phyloP scores from a whole-genome alignment of 345 rosid species.

The Cardamine occulta region DNA sequence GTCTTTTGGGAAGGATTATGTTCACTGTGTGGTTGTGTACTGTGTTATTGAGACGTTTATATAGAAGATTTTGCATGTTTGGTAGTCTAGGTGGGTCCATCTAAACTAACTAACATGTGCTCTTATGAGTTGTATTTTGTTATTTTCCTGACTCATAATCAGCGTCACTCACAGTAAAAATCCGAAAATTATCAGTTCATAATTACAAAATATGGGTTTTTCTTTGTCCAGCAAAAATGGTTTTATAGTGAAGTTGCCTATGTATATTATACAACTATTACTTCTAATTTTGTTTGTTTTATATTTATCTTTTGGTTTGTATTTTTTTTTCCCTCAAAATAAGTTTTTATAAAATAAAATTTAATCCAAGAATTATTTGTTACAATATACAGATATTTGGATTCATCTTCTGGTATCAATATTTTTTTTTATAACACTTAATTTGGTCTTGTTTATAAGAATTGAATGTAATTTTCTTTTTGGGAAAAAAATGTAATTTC shows the following conservation, averaged over 20 bases:
- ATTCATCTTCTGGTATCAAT: too few relatives aligned
- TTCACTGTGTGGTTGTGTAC: conserved; percentile 25
- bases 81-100: conserved; percentile 37
- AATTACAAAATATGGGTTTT: neutral
- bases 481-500: neutral
- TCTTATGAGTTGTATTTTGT: conserved; percentile 26
- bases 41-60: conserved; percentile 32
- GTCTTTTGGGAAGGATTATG: conserved; percentile 21
- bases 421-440: too few relatives aligned
- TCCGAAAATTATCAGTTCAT: neutral
- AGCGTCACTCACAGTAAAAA: neutral
- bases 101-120: conserved; percentile 47
- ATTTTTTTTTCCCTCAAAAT: too few relatives aligned
- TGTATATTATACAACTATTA: neutral
- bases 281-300: too few relatives aligned
- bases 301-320: too few relatives aligned
- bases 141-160: neutral
- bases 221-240: neutral
- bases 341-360: too few relatives aligned
- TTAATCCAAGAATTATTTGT: too few relatives aligned
- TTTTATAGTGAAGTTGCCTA: neutral
- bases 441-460: too few relatives aligned
- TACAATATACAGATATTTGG: neutral
- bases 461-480: neutral
- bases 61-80: conserved; percentile 37